Conservation (phyloP, 768 basidiomycete species). For the Lactarius psammicola region DNA sequence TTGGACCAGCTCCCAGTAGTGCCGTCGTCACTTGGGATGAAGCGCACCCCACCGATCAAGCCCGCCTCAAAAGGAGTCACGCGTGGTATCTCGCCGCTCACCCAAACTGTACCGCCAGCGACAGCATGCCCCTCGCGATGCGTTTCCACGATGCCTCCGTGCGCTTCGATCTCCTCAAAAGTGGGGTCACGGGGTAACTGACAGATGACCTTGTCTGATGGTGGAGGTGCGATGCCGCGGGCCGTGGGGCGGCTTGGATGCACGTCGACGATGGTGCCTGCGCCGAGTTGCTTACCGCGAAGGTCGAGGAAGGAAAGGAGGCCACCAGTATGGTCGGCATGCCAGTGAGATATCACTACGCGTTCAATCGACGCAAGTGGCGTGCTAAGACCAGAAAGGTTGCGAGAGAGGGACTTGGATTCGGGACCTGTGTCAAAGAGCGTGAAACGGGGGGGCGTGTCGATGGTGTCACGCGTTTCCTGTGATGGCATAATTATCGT, state of each 20-base stretch:
- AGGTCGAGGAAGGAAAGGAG: slow-evolving; percentile 61
- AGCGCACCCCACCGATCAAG: slow-evolving; percentile 64
- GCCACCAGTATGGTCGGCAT: slow-evolving; percentile 51
- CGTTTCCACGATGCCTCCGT: slow-evolving; percentile 56
- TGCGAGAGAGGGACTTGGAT: slow-evolving; percentile 68
- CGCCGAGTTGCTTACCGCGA: slow-evolving; percentile 33
- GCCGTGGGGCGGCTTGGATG: slow-evolving; percentile 75
- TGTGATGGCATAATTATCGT: slow-evolving; percentile 31
- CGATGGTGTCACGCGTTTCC: slow-evolving; percentile 55
- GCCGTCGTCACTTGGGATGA: slow-evolving; percentile 43
- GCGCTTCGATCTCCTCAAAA: slow-evolving; percentile 58
- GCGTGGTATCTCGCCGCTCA: slow-evolving; percentile 80
- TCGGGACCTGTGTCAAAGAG: slow-evolving; percentile 89
- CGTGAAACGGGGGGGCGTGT: slow-evolving; percentile 47
- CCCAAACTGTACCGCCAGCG: slow-evolving; percentile 61
- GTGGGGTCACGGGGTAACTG: slow-evolving; percentile 69
- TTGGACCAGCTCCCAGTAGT: slow-evolving; percentile 54
- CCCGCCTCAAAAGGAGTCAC: slow-evolving; percentile 68
- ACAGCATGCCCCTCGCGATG: slow-evolving; percentile 63
- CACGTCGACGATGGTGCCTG: slow-evolving; percentile 58
- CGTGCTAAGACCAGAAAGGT: slow-evolving; percentile 58
- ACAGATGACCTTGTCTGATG: slow-evolving; percentile 53
- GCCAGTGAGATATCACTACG: slow-evolving; percentile 61
- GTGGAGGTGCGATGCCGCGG: slow-evolving; percentile 70
- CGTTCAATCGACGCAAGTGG: slow-evolving; percentile 55